phyloP scores from a whole-genome alignment of 208 protist species.

The Leishmania braziliensis region DNA sequence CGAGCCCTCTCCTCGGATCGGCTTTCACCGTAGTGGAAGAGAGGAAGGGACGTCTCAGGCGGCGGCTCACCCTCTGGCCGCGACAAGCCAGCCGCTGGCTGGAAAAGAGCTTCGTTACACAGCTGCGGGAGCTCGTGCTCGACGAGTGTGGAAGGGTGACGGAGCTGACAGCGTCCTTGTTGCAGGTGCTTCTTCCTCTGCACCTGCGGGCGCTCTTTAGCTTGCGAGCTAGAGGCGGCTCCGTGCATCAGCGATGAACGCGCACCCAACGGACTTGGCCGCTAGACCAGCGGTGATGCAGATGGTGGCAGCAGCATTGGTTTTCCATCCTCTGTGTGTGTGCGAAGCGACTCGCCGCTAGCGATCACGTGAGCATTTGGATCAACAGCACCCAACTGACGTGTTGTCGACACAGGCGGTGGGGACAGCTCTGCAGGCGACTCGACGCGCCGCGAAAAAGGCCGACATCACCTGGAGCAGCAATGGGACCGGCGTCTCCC shows the following conservation, averaged over 20 bases:
- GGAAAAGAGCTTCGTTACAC: conserved; percentile 10
- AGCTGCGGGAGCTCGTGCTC: conserved; percentile 8
- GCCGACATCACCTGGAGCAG: not conserved
- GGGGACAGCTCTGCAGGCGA: not conserved
- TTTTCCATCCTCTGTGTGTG: not conserved
- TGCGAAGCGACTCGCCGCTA: not conserved
- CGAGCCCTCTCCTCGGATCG: not conserved
- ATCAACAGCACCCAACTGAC: conserved; percentile 10
- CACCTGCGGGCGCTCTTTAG: conserved; percentile 15
- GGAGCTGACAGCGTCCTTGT: conserved; percentile 26
- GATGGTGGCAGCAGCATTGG: not conserved
- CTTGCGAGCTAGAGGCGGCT: not conserved
- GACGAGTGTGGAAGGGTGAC: conserved; percentile 18
- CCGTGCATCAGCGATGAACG: not conserved
- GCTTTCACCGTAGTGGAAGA: conserved; percentile 24
- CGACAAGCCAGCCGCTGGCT: conserved; percentile 20
- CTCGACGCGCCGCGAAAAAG: not conserved
- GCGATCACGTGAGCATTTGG: not conserved
- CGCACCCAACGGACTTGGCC: not conserved
- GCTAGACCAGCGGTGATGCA: conserved; percentile 3
- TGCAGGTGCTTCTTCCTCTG: conserved; percentile 21
- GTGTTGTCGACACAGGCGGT: not conserved
- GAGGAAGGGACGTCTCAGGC: not conserved
- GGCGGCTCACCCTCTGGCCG: conserved; percentile 30
- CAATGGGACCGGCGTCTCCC: not conserved